A percentile compares a stretch with the other conserved stretches of the same genome.
These are phyloP conservation scores for Raffaelea deltoideospora DNA, from an alignment of 2,329 filamentous ascomycete genomes.

Conservation along the genomic window DNA sequence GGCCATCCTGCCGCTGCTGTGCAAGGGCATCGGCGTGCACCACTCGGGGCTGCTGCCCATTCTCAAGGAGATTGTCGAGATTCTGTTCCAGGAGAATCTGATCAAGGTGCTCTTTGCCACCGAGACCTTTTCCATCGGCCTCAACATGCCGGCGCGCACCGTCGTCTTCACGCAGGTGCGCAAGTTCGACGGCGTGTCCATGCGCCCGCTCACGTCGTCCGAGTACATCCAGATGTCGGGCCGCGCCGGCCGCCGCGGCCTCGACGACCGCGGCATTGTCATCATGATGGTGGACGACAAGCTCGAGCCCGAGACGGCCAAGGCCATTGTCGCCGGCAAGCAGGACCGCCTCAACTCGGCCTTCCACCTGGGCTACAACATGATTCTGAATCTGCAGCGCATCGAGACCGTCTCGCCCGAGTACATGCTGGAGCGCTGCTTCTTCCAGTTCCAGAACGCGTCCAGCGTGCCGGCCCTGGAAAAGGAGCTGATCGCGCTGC, in stretches of 20 bases:
- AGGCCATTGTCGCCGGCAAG: conserved; percentile 88
- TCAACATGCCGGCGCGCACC: conserved; percentile 99
- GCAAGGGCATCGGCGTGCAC: conserved; percentile 90
- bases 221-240: conserved; percentile 99
- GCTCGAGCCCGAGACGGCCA: conserved; percentile 87
- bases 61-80: conserved; percentile 96
- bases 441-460: conserved; percentile 95
- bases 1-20: conserved; percentile 75
- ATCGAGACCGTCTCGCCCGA: conserved; percentile 99
- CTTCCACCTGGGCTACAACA: conserved; percentile 97
- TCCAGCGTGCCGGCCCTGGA: conserved; percentile 74
- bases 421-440: conserved; percentile 96
- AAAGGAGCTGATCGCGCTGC: conserved; percentile 64
- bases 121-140: conserved; percentile 93
- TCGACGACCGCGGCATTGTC: conserved; percentile 94
- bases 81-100: conserved; percentile 91
- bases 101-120: conserved; percentile 98
- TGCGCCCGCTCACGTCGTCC: conserved; percentile 76
- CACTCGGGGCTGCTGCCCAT: conserved; percentile 92
- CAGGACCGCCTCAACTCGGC: conserved; percentile 96
- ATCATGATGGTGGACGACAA: conserved; percentile 99
- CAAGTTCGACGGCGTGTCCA: conserved; percentile 77
- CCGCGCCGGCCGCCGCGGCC: conserved; percentile 86
- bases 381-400: conserved; percentile 90
- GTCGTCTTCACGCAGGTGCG: conserved; percentile 96